Conservation (phyloP, 345 rosid species). For the Citrus sp. region DNA sequence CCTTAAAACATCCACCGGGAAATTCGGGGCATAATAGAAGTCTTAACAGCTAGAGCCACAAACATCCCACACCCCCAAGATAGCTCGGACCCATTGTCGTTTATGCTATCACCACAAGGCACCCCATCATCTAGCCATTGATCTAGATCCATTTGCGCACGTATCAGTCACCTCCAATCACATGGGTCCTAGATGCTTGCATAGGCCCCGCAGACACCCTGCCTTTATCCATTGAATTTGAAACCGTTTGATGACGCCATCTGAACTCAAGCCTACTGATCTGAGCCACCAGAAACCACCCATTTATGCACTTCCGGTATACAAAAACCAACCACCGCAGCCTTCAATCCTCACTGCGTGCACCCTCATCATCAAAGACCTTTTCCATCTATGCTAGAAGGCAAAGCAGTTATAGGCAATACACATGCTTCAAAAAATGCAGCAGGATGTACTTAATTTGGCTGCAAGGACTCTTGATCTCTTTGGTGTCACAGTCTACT, state of each 20-base stretch:
- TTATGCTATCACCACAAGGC: not conserved
- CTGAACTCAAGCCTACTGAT: not conserved
- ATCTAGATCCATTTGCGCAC: not conserved
- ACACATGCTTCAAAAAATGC: slow-evolving; percentile 26
- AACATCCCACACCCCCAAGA: slow-evolving; percentile 17
- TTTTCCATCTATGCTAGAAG: slow-evolving; percentile 10
- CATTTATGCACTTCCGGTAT: not conserved
- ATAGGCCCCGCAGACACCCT: not conserved
- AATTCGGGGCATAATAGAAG: slow-evolving; percentile 4
- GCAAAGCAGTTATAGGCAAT: slow-evolving; percentile 20
- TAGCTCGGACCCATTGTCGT: slow-evolving; percentile 18
- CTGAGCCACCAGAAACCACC: not conserved
- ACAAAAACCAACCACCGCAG: not conserved
- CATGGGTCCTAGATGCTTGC: not conserved
- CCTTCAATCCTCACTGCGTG: not conserved
- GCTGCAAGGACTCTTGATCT: slow-evolving; percentile 25
- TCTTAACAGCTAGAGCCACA: slow-evolving; percentile 15
- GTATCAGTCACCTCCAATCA: not conserved
- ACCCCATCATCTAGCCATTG: slow-evolving; percentile 5
- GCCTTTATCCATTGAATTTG: not conserved
- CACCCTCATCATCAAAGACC: not conserved
- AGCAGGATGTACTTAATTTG: slow-evolving; percentile 20
- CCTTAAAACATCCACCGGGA: slow-evolving; percentile 13
- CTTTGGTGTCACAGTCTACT: slow-evolving; percentile 26
- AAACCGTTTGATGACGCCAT: not conserved